Evolutionary conservation across 179 eudicot genomes (phyloP).

Genomic region (Heliamphora pulchella): DNA sequence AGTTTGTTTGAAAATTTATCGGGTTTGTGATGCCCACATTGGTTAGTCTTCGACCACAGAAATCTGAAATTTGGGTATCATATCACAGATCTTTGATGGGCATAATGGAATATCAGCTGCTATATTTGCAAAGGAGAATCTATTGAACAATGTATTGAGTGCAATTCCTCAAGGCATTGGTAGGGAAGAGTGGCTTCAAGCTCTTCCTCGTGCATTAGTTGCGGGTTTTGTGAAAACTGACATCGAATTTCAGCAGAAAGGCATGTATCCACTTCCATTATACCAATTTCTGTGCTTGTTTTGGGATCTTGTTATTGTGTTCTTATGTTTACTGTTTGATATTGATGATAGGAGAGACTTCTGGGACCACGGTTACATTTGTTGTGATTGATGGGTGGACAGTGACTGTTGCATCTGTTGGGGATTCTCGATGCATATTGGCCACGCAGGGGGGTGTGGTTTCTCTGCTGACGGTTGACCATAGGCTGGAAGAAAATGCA

Average conservation of each 20-base stretch:
- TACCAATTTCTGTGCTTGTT: background rate
- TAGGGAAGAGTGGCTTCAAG: slow-evolving; percentile 81
- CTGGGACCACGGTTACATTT: slow-evolving; percentile 77
- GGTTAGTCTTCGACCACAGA: background rate
- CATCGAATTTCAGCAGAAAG: slow-evolving; percentile 81
- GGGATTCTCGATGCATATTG: slow-evolving; percentile 81
- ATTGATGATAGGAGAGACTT: slow-evolving; percentile 55
- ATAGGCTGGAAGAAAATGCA: slow-evolving; percentile 71
- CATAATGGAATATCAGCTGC: slow-evolving; percentile 90
- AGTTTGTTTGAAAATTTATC: slow-evolving; percentile 1
- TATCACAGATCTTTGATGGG: slow-evolving; percentile 68
- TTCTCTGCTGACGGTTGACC: slow-evolving; percentile 71
- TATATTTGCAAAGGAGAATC: slow-evolving; percentile 57
- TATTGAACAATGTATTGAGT: slow-evolving; percentile 61
- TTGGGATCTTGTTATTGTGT: background rate
- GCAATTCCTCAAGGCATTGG: slow-evolving; percentile 61
- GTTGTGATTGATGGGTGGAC: slow-evolving; percentile 85
- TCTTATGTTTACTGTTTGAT: slow-evolving; percentile 13
- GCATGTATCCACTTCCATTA: slow-evolving; percentile 24
- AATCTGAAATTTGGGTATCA: background rate
- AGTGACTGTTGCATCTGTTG: slow-evolving; percentile 81
- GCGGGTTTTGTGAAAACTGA: slow-evolving; percentile 87
- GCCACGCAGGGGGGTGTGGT: slow-evolving; percentile 78
- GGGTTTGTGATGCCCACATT: background rate
- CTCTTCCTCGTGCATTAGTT: slow-evolving; percentile 74